Percentiles rank a stretch among this genome's conserved stretches.
Evolutionary conservation across 2,329 filamentous ascomycete genomes (phyloP).

Genomic region (Cytospora paraplurivora): DNA sequence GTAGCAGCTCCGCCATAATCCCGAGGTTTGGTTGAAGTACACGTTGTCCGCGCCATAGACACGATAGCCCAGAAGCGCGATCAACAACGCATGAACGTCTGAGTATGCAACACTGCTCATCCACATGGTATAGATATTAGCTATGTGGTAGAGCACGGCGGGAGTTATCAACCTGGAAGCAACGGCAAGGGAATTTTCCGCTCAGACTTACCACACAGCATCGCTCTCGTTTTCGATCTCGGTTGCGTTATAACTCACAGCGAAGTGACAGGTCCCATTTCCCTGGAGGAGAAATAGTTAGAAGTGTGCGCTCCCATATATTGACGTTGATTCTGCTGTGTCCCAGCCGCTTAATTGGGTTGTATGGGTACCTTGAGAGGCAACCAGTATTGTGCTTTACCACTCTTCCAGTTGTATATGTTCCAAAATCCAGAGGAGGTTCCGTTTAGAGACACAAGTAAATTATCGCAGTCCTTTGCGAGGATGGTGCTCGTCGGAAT

Average conservation of each 20-base stretch:
- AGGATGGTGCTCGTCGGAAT: neutral
- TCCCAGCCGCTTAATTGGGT: neutral
- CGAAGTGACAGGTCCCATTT: neutral
- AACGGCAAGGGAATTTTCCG: neutral
- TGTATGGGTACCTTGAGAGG: neutral
- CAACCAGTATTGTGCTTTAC: neutral
- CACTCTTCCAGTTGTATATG: neutral
- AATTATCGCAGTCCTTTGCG: neutral
- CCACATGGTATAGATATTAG: neutral
- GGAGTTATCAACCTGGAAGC: neutral
- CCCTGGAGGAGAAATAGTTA: neutral
- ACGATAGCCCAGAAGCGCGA: neutral
- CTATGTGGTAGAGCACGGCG: neutral
- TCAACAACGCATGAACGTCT: neutral
- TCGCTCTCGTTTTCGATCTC: neutral
- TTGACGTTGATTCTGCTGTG: too few species aligned
- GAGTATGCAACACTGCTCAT: neutral
- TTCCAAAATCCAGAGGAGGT: neutral
- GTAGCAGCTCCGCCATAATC: neutral
- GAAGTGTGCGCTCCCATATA: neutral
- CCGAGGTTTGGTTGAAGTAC: neutral
- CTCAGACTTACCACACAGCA: neutral
- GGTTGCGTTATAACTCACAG: neutral
- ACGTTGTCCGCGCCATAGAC: neutral
- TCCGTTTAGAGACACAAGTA: neutral